Evolutionary conservation across 495 filamentous ascomycete species (phyloP), one percentile per base, ranked within the genome.

Genomic region (Penicillium bovifimosum): DNA sequence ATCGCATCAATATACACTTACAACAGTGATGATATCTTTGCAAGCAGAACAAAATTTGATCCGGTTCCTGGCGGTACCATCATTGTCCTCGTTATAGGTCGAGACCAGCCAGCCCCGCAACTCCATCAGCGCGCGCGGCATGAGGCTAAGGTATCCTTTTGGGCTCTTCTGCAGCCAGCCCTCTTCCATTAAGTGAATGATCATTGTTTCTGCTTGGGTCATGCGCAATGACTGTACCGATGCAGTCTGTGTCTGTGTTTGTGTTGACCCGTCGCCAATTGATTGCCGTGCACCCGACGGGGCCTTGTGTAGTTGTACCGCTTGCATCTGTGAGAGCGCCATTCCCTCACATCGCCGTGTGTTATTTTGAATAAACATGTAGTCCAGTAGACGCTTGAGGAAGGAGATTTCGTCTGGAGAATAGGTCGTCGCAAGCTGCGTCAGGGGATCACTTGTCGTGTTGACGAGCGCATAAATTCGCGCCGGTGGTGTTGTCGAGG

Each of bases 1-100:
- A 11, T 13, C 3, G 3, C 11, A 41, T 17, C 5, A 20, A 41
- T n/a, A 24, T 24, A 24, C 20, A 35, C 79, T 64, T 59, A 82
- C 82, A 54, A 88, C 72, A 7, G 91, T 97, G 50, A 96, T 80
- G 50, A 97, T 87, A 66, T 96, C 91, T 68, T 82, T 88, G 66
- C 93, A 98, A 2, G 87, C 89, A 64, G 84, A 79, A 69, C 93
- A 98, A 52, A 84, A 81, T 80, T 93, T 95, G 64, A 98, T 86
- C 53, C 79, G 79, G 57, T 86, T 55, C 10, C 61, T 54, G 14
- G 55, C 58, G 38, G 62, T 70, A 1, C 66, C 71, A 18, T 64
- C 66, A 1, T 76, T 76, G 20, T 81, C 82, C 11, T 77, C 66
- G 66, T 96, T 96, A 60, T 96, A 98, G 47, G 85, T 87, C 41